Base-by-base conservation (phyloP, 1,139 yeast species). In the Groenewaldozyma auringiensis region DNA sequence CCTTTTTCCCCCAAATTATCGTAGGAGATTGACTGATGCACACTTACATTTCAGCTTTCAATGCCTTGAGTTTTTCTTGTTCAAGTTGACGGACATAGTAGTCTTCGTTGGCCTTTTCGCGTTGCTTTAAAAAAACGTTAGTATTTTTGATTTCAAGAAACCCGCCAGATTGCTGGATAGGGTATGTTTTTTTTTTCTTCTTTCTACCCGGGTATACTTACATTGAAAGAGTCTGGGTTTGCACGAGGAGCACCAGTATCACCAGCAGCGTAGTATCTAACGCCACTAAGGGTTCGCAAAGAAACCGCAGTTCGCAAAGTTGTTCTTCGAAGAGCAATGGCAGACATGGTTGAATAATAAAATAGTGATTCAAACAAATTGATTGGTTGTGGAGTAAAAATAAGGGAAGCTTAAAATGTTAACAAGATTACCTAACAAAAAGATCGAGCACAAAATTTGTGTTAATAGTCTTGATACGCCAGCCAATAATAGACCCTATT, bases 91-190 rank as follows among this genome's bases (percentile, higher is more conserved):
- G 75, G 62, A 81, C 71, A 68, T 75, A 81, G 57, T 64, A 67
- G 65, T 81, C 83, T 69, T 81, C 88, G 57, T 74, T 75, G 50
- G 86, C 86, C 68, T 75, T 76, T 67, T 81, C 88, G 61, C 87
- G 79, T 64, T 79, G 75, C 75, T 71, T 50, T 6, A 52, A 47
- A 47, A 42, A 50, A 49, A 4, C 36, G 47, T 41, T 40, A 44
- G 44, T 40, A 14, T 21, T 36, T 36, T 18, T n/a, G 16, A n/a
- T 37, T 13, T 20, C 41, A 21, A n/a, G n/a, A n/a, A n/a, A n/a
- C n/a, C n/a, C n/a, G n/a, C n/a, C 9, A 22, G n/a, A 14, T 17
- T 16, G 14, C 17, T 13, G 11, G 21, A 22, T 20, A 40, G 22
- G 33, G 25, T 16, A 18, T 6, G 4, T 32, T 11, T 18, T 20